Percentiles rank a stretch among this genome's conserved stretches.
Evolutionary conservation across 345 rosid genomes (phyloP).

Genomic region (Trapa incisa): DNA sequence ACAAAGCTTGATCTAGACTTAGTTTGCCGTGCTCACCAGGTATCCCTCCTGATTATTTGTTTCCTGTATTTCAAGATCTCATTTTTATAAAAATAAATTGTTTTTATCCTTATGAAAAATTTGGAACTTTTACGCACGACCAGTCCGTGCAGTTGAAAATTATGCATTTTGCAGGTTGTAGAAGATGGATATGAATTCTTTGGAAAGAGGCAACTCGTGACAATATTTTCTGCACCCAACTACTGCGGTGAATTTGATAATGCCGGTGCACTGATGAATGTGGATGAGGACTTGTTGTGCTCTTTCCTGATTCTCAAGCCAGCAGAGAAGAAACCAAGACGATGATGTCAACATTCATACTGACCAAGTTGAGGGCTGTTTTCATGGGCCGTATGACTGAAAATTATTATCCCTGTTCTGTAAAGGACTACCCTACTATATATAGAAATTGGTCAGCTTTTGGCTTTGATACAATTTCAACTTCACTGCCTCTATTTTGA

Average conservation of each 20-base stretch:
- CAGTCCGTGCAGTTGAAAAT: not conserved
- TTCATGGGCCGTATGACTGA: not conserved
- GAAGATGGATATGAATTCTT: slow-evolving; percentile 65
- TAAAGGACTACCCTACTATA: not conserved
- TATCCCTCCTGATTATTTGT: slow-evolving; percentile 9
- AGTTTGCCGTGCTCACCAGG: slow-evolving; percentile 98
- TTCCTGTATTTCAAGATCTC: not conserved
- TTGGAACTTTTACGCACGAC: not conserved
- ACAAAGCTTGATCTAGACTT: slow-evolving; percentile 73
- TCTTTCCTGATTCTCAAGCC: slow-evolving; percentile 96
- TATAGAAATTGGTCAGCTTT: not conserved
- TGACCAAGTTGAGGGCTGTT: not conserved
- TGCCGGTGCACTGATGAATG: slow-evolving; percentile 98
- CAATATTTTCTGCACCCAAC: slow-evolving; percentile 90
- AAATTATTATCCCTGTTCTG: not conserved
- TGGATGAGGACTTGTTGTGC: slow-evolving; percentile 78
- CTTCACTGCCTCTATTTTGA: not conserved
- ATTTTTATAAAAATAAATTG: not conserved
- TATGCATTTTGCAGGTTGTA: slow-evolving; percentile 50
- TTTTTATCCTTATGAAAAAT: not conserved
- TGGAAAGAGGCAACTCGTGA: slow-evolving; percentile 86
- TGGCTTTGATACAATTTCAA: not conserved
- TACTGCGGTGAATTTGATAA: slow-evolving; percentile 97
- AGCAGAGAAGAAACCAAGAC: slow-evolving; percentile 66
- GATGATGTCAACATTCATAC: slow-evolving; percentile 29